phyloP scores from a whole-genome alignment of 2,329 filamentous ascomycete species.

The Cercospora beticola region DNA sequence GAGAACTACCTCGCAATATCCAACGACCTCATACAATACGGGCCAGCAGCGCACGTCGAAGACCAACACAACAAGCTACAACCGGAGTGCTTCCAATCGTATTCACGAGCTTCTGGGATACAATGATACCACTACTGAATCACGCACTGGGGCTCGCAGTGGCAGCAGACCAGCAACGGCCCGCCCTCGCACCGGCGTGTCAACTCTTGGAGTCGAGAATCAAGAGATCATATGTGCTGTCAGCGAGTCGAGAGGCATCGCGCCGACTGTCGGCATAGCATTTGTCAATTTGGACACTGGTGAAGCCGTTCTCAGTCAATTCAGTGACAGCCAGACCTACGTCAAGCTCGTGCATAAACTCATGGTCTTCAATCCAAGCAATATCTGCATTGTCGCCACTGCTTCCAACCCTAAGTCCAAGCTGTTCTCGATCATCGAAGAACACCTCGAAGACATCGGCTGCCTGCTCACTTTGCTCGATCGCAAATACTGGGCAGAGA shows the following conservation, averaged over 20 bases:
- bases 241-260: conserved; percentile 81
- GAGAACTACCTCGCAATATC: not conserved
- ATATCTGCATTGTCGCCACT: conserved; percentile 74
- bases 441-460: conserved; percentile 64
- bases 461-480: conserved; percentile 63
- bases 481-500: conserved; percentile 81
- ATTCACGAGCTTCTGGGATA: conserved; percentile 22
- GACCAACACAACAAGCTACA: conserved; percentile 6
- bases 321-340: conserved; percentile 91
- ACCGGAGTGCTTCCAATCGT: conserved; percentile 12
- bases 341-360: conserved; percentile 85
- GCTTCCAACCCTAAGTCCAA: conserved; percentile 71
- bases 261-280: conserved; percentile 73
- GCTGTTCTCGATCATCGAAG: conserved; percentile 70
- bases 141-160: conserved; percentile 27
- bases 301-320: conserved; percentile 82
- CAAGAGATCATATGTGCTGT: conserved; percentile 85
- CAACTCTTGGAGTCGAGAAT: conserved; percentile 56
- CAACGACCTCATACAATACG: not conserved
- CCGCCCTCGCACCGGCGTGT: conserved; percentile 55
- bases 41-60: not conserved
- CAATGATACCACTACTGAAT: conserved; percentile 27
- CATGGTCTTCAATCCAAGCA: conserved; percentile 73
- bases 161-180: conserved; percentile 31
- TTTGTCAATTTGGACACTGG: conserved; percentile 85